These are phyloP conservation scores for Acorus calamus DNA, from an alignment of 106 monocot species.

Conservation along the genomic window DNA sequence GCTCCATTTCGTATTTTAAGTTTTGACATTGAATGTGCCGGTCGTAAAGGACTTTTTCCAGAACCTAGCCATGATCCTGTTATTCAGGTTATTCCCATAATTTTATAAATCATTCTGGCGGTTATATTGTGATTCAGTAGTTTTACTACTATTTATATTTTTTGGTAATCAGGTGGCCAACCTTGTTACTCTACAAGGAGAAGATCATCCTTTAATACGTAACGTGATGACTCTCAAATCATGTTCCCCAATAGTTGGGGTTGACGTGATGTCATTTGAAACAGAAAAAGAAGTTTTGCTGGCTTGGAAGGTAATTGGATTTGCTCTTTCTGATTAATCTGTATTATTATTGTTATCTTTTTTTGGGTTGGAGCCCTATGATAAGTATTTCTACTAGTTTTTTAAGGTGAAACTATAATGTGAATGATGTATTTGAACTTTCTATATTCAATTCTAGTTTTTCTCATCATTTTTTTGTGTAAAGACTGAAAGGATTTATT, in stretches of 20 bases:
- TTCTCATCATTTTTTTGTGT: too few relatives aligned
- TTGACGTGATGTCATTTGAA: constrained; percentile 94
- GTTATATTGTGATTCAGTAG: constrained; percentile 1
- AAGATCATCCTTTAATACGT: constrained; percentile 61
- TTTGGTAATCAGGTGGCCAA: constrained; percentile 70
- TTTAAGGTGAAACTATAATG: neutral
- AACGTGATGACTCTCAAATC: constrained; percentile 98
- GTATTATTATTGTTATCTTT: neutral
- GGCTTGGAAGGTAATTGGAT: constrained; percentile 78
- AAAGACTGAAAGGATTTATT: too few relatives aligned
- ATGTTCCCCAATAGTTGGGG: constrained; percentile 91
- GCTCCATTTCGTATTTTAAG: constrained; percentile 98
- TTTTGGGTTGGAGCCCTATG: neutral
- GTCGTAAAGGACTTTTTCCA: constrained; percentile 95
- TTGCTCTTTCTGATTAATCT: neutral
- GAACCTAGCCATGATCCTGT: constrained; percentile 97
- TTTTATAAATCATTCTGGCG: constrained; percentile 1
- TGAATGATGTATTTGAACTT: too few relatives aligned
- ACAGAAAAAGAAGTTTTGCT: constrained; percentile 79
- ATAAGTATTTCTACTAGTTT: neutral
- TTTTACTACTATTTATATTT: neutral
- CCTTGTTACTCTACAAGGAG: constrained; percentile 88
- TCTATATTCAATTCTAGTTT: too few relatives aligned
- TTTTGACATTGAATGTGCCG: constrained; percentile 99
- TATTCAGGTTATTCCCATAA: constrained; percentile 64